phyloP scores from a whole-genome alignment of 2,329 filamentous ascomycete species.

The Raffaelea albimanens region DNA sequence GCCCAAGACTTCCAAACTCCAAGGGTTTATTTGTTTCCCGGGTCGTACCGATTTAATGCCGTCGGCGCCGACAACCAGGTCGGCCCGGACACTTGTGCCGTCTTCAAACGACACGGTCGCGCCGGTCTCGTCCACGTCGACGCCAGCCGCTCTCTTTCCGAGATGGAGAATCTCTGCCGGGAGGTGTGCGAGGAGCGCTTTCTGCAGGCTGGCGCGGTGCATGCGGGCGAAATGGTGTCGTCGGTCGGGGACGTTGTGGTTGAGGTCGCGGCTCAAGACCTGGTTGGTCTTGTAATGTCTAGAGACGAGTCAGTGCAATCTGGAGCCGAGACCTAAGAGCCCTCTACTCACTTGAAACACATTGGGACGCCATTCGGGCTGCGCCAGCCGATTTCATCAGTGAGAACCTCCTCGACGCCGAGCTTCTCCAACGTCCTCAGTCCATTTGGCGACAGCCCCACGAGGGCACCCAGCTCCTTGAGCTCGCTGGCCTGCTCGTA shows the following conservation, averaged over 20 bases:
- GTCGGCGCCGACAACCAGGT: slow-evolving; percentile 55
- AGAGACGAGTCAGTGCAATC: too few relatives aligned
- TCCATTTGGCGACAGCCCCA: slow-evolving; percentile 6
- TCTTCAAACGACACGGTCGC: slow-evolving; percentile 44
- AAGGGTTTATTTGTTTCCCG: too few relatives aligned
- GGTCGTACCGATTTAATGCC: slow-evolving; percentile 48
- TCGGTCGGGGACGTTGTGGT: slow-evolving; percentile 5
- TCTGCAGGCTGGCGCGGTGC: slow-evolving; percentile 6
- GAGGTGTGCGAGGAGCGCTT: slow-evolving; percentile 2
- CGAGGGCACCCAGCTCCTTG: slow-evolving; percentile 4
- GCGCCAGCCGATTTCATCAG: slow-evolving; percentile 5
- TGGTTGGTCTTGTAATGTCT: slow-evolving; percentile 5
- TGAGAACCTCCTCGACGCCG: slow-evolving; percentile 2
- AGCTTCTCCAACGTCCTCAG: slow-evolving; percentile 6
- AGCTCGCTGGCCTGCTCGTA: slow-evolving; percentile 4
- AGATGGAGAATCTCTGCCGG: background rate
- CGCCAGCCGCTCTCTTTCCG: background rate
- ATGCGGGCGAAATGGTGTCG: slow-evolving; percentile 4
- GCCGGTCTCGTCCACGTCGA: slow-evolving; percentile 39
- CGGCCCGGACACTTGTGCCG: slow-evolving; percentile 38
- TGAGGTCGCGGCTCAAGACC: slow-evolving; percentile 2
- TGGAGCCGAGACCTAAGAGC: too few relatives aligned
- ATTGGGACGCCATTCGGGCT: slow-evolving; percentile 3
- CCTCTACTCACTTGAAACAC: slow-evolving; percentile 2
- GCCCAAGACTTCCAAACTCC: too few relatives aligned